Evolutionary conservation across 805 yeast species (phyloP).

Genomic region (Blastobotrys chiropterorum): DNA sequence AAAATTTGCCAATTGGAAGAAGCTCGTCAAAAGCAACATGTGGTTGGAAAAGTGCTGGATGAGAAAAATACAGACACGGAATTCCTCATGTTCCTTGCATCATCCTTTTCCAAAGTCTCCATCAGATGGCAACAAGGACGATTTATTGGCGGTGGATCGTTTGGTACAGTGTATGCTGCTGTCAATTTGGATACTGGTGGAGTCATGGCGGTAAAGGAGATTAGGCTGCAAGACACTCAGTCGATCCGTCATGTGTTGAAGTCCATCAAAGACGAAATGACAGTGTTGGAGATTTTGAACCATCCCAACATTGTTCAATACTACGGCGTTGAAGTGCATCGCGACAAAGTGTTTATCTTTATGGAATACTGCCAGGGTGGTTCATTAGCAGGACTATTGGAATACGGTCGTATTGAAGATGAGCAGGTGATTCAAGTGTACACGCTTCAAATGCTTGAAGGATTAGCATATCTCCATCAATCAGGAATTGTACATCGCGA

Average conservation of each 20-base stretch:
- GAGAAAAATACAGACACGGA: conserved; percentile 83
- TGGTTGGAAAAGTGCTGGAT: conserved; percentile 85
- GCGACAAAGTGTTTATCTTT: conserved; percentile 89
- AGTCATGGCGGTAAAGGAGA: conserved; percentile 94
- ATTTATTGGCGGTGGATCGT: conserved; percentile 90
- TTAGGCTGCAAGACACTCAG: conserved; percentile 81
- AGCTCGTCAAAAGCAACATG: conserved; percentile 43
- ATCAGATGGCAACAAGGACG: conserved; percentile 97
- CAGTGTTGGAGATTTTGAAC: conserved; percentile 86
- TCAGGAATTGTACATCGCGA: conserved; percentile 96
- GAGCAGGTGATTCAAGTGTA: conserved; percentile 88
- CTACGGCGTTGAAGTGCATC: conserved; percentile 94
- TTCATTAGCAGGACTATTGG: conserved; percentile 75
- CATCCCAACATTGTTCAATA: conserved; percentile 97
- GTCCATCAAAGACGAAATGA: conserved; percentile 92
- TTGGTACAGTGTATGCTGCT: conserved; percentile 91
- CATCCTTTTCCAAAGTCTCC: conserved; percentile 81
- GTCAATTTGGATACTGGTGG: conserved; percentile 92
- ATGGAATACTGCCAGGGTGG: conserved; percentile 99
- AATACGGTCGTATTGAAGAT: conserved; percentile 92
- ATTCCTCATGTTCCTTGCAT: conserved; percentile 76
- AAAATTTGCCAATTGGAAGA: conserved; percentile 61
- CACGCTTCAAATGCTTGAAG: conserved; percentile 88
- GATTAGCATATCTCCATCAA: conserved; percentile 88
- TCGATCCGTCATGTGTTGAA: conserved; percentile 80